These are phyloP conservation scores for Piedraia hortae DNA, from an alignment of 2,329 filamentous ascomycete species.

Conservation along the genomic window DNA sequence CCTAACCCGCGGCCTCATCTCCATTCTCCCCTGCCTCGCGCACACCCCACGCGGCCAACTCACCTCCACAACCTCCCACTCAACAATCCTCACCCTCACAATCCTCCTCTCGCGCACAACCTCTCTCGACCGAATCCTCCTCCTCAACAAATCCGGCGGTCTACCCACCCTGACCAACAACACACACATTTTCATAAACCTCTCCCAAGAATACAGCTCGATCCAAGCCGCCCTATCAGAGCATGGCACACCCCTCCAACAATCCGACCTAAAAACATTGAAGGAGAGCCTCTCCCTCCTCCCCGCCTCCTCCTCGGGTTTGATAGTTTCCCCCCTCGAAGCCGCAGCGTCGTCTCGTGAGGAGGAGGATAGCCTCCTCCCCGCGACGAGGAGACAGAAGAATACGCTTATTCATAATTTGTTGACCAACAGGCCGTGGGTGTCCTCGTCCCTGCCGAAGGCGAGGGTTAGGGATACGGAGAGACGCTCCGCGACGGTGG, in stretches of 20 bases:
- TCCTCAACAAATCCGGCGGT: conserved; percentile 66
- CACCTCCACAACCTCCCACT: conserved; percentile 25
- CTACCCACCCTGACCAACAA: conserved; percentile 40
- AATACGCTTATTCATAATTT: conserved; percentile 92
- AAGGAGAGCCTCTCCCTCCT: conserved; percentile 44
- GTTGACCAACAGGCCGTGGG: conserved; percentile 75
- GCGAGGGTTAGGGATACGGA: conserved; percentile 18
- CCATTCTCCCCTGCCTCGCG: conserved; percentile 39
- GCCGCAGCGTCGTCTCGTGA: conserved; percentile 37
- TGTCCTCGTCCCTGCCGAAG: conserved; percentile 69
- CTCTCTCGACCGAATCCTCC: conserved; percentile 57
- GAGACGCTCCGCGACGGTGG: conserved; percentile 37
- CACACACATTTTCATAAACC: conserved; percentile 67
- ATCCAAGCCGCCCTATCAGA: conserved; percentile 28
- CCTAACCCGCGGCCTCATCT: conserved; percentile 38
- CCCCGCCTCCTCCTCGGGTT: conserved; percentile 57
- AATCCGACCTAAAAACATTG: conserved; percentile 47
- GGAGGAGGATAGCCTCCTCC: no score
- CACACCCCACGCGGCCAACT: conserved; percentile 26
- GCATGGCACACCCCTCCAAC: conserved; percentile 15
- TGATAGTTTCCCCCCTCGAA: conserved; percentile 67
- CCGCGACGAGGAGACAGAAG: conserved; percentile 29
- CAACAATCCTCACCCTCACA: conserved; percentile 50
- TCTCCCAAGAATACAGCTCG: conserved; percentile 61
- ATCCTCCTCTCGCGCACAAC: conserved; percentile 38